Percentiles rank a stretch among this genome's conserved stretches.
phyloP scores from a whole-genome alignment of 345 rosid genomes.

The Moringa oleifera region DNA sequence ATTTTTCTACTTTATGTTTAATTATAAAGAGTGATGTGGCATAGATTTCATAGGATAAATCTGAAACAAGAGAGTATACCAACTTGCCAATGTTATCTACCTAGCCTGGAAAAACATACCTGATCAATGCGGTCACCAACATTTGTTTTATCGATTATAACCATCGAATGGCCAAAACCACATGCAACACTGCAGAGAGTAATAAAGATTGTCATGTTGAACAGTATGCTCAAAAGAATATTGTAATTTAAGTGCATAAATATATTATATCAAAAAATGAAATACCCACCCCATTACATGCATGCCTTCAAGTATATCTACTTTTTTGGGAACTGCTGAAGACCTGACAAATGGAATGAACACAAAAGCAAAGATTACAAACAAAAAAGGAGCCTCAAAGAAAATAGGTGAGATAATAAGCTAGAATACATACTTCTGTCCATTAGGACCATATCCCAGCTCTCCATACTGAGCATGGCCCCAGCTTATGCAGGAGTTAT shows the following conservation, averaged over 20 bases:
- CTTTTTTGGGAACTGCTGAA: constrained; percentile 92
- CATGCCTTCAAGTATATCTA: constrained; percentile 87
- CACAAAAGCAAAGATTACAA: constrained; percentile 8
- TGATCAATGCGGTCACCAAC: constrained; percentile 69
- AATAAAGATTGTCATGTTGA: background rate
- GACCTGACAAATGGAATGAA: constrained; percentile 47
- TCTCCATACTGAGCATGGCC: constrained; percentile 94
- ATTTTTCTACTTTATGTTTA: too few species aligned
- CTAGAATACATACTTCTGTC: constrained; percentile 63
- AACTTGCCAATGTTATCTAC: background rate
- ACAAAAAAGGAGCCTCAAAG: background rate
- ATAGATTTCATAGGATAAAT: too few species aligned
- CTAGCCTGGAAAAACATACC: constrained; percentile 31
- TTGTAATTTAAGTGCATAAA: background rate
- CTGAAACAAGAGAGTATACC: too few species aligned
- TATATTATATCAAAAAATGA: background rate
- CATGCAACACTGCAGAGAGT: constrained; percentile 73
- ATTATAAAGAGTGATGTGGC: too few species aligned
- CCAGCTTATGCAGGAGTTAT: constrained; percentile 96
- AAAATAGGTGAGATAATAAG: background rate
- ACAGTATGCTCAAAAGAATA: constrained; percentile 5
- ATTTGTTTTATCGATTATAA: constrained; percentile 71
- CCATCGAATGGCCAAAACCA: constrained; percentile 83
- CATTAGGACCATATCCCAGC: constrained; percentile 90
- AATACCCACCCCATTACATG: constrained; percentile 70